Evolutionary conservation across 2,329 filamentous ascomycete species (phyloP).

Genomic region (Aspergillus candidus): DNA sequence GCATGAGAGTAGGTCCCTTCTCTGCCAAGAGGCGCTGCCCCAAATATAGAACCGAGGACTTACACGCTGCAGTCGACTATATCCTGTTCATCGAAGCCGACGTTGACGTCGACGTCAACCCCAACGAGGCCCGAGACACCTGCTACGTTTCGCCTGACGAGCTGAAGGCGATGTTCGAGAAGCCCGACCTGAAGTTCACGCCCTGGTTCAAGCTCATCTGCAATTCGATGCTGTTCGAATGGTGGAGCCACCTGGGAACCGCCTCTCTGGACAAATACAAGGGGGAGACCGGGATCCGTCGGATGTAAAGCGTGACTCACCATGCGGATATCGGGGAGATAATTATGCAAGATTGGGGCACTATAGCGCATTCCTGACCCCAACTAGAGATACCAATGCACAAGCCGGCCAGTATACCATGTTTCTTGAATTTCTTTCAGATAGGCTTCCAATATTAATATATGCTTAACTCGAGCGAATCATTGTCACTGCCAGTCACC

Average conservation of each 20-base stretch:
- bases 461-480: neutral
- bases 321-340: no score
- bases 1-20: conserved; percentile 72
- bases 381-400: conserved; percentile 7
- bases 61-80: conserved; percentile 68
- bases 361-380: no score
- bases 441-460: conserved; percentile 5
- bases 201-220: conserved; percentile 99
- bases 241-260: conserved; percentile 80
- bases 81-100: conserved; percentile 97
- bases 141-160: conserved; percentile 77
- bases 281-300: conserved; percentile 78
- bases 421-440: neutral
- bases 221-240: conserved; percentile 94
- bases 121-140: conserved; percentile 82
- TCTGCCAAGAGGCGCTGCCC: neutral
- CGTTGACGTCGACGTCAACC: conserved; percentile 68
- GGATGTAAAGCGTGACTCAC: conserved; percentile 54
- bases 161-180: conserved; percentile 77
- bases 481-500: neutral
- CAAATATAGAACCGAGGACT: conserved; percentile 4
- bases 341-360: no score
- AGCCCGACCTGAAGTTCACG: conserved; percentile 77
- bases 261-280: conserved; percentile 75
- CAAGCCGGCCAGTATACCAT: conserved; percentile 7